These are phyloP conservation scores for Gentiana dahurica DNA, from an alignment of 257 asterid genomes.

Conservation along the genomic window DNA sequence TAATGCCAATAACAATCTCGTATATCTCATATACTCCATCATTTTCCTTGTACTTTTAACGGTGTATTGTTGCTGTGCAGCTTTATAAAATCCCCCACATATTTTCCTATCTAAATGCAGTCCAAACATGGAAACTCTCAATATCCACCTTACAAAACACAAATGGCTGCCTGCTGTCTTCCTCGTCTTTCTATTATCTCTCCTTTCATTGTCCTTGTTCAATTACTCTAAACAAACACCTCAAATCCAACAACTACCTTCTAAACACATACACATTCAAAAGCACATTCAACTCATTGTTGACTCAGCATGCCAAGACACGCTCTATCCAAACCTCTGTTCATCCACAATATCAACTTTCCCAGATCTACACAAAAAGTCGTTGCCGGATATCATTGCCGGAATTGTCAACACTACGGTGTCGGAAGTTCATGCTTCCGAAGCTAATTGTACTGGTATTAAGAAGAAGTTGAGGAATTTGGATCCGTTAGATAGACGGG, in stretches of 20 bases:
- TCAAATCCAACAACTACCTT: slow-evolving; percentile 3
- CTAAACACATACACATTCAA: slow-evolving; percentile 25
- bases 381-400: slow-evolving; percentile 63
- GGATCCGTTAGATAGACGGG: slow-evolving; percentile 47
- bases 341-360: slow-evolving; percentile 47
- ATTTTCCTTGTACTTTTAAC: too few relatives aligned
- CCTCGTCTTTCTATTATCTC: slow-evolving; percentile 18
- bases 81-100: too few relatives aligned
- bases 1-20: too few relatives aligned
- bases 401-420: slow-evolving; percentile 55
- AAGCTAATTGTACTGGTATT: slow-evolving; percentile 42
- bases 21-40: too few relatives aligned
- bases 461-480: slow-evolving; percentile 39
- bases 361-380: slow-evolving; percentile 51
- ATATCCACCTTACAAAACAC: slow-evolving; percentile 10
- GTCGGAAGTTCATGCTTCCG: slow-evolving; percentile 41
- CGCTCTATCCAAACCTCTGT: slow-evolving; percentile 68
- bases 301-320: slow-evolving; percentile 48
- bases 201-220: slow-evolving; percentile 19
- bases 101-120: too few relatives aligned
- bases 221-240: slow-evolving; percentile 1
- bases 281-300: slow-evolving; percentile 48
- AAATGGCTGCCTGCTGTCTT: slow-evolving; percentile 22
- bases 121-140: too few relatives aligned
- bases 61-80: too few relatives aligned